Base-by-base conservation (phyloP, 257 asterid species). In the Solanum piurae region DNA sequence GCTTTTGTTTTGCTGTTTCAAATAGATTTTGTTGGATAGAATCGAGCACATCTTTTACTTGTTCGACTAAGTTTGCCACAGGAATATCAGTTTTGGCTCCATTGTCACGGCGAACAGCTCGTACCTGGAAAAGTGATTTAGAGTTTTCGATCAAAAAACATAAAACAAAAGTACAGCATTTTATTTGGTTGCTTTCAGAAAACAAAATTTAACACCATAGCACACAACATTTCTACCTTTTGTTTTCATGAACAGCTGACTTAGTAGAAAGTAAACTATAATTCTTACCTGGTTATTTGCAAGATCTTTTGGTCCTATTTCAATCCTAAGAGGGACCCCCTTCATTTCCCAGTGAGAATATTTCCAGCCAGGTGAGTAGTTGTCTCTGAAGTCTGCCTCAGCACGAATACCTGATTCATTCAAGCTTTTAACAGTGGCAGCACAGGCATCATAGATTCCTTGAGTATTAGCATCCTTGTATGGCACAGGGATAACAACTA, bases 301-400 rank as follows among this genome's bases (percentile, higher is more conserved):
- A 52, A 96, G 94, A 91, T 97, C 99, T 89, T 93, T 95, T 88
- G 99, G 99, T 42, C 99, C 99, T 86, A 97, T 97, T 91, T 97
- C 99, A 88, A 97, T 95, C 92, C 99, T 93, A 71, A 97, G 96
- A 90, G 99, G 99, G 75, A 97, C 99, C 33, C 99, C 99, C 90
- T 97, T 96, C 99, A 97, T 90, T 94, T 97, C 99, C 99, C 99
- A 97, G 68, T 97, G 92, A 77, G 99, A 97, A 88, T 97, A 97
- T 91, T 96, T 97, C 99, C 99, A 97, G 79, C 99, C 99, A 82
- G 99, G 99, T 0, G 99, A 97, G 90, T 97, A 97, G 88, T 97
- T 97, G 84, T 97, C 99, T 90, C 99, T 94, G 79, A 86, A 89
- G 92, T 97, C 99, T 38, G 94, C 94, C 88, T 97, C 99, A 37